Base-by-base conservation (phyloP, 148 eudicot species). In the Amaranthus hypochondriacus region DNA sequence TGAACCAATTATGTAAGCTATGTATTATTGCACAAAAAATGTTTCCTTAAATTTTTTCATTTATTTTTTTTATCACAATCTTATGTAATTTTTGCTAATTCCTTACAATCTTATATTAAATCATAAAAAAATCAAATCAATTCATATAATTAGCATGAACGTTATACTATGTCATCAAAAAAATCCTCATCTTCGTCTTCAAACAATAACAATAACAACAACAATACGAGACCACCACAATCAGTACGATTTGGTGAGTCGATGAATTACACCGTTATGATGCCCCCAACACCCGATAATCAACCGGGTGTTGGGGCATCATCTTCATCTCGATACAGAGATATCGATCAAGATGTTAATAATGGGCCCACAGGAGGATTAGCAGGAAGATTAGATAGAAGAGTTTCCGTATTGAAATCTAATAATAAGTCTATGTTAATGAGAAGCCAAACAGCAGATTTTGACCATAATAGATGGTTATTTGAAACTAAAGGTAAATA, bases 211-310 rank as follows among this genome's bases (percentile, higher is more conserved):
- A 78, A 28, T 28, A 28, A 28, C 39, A 69, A 13, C 54, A 73
- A 74, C 4, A 52, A 79, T 6, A 78, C 76, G 62, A 71, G 81
- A 4, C 84, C 85, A 12, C 83, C 84, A 14, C 77, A 74, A 39
- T 77, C 78, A 0, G 87, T 84, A 43, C 85, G 82, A 53, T 86
- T 88, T 47, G 79, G 68, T 56, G 94, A 86, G 52, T 85, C 73
- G 71, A 79, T 75, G 9, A 84, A 91, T 50, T 90, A 88, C 61
- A 90, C 96, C 0, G 92, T 92, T 44, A 66, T 87, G 69, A 84
- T 90, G 97, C 97, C 97, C 3, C 91, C 97, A 49, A 90, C 97
- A 3, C 97, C 96, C 6, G 97, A 92, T 67, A 92, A 92, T 68
- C 89, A 88, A 66, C 90, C 89, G 44, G 66, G 69, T 13, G 78